These are phyloP conservation scores for Cardamine occulta DNA, from an alignment of 345 rosid genomes.

Conservation along the genomic window DNA sequence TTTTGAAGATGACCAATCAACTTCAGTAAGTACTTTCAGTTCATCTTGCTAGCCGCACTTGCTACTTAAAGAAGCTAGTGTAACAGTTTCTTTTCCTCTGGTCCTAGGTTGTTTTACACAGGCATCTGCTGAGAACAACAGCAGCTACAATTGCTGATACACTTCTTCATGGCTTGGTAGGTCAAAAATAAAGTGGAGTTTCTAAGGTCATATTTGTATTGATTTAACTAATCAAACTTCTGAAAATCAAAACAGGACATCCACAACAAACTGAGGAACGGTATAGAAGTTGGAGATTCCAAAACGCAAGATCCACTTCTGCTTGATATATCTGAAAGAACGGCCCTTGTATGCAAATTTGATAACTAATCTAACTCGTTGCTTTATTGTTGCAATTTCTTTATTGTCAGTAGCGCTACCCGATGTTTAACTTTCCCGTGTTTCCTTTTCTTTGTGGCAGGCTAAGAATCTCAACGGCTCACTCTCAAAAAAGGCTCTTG, in stretches of 20 bases:
- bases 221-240: slow-evolving; percentile 20
- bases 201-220: slow-evolving; percentile 17
- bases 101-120: slow-evolving; percentile 79
- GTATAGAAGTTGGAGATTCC: slow-evolving; percentile 69
- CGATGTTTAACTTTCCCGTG: slow-evolving; percentile 1
- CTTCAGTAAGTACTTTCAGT: slow-evolving; percentile 68
- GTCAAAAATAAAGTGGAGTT: slow-evolving; percentile 14
- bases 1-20: slow-evolving; percentile 87
- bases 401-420: neutral
- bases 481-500: slow-evolving; percentile 74
- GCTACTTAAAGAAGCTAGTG: slow-evolving; percentile 1
- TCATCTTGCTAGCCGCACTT: slow-evolving; percentile 1
- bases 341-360: slow-evolving; percentile 60
- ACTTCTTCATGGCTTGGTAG: slow-evolving; percentile 77
- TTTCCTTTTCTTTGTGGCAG: slow-evolving; percentile 49
- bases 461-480: slow-evolving; percentile 78
- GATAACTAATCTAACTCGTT: neutral
- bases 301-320: slow-evolving; percentile 53
- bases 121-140: slow-evolving; percentile 84
- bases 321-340: slow-evolving; percentile 68
- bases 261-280: slow-evolving; percentile 80
- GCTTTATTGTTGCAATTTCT: slow-evolving; percentile 14
- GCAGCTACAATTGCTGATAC: slow-evolving; percentile 72
- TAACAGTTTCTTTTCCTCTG: slow-evolving; percentile 17
- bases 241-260: slow-evolving; percentile 54